These are phyloP conservation scores for Raphanus sativus DNA, from an alignment of 345 rosid species.

Conservation along the genomic window DNA sequence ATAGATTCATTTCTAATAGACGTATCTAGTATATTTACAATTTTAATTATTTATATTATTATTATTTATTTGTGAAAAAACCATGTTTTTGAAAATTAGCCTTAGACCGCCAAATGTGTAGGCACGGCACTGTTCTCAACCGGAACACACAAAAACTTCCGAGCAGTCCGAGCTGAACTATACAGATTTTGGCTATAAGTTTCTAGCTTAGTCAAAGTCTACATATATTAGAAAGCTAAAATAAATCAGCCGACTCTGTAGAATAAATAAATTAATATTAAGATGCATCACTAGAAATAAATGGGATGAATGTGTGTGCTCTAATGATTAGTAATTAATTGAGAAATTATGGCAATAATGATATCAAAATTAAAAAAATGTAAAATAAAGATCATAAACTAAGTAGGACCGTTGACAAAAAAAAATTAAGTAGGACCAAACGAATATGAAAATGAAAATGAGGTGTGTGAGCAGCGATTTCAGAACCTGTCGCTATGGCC, in stretches of 20 bases:
- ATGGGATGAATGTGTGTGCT: conserved; percentile 17
- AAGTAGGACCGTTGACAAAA: conserved; percentile 16
- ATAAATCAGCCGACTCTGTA: background rate
- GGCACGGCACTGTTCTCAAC: no score
- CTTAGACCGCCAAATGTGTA: no score
- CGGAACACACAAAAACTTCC: background rate
- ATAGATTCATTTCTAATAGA: no score
- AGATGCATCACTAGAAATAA: conserved; percentile 3
- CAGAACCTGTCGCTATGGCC: conserved; percentile 39
- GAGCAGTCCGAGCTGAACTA: background rate
- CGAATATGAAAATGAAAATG: conserved; percentile 19
- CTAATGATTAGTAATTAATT: conserved; percentile 29
- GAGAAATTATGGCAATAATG: conserved; percentile 8
- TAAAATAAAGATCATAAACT: conserved; percentile 11
- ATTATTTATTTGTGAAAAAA: no score
- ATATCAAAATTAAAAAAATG: conserved; percentile 26
- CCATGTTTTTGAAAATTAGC: no score
- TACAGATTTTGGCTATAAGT: background rate
- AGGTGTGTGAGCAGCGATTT: conserved; percentile 35
- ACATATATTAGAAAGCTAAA: background rate
- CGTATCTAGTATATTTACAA: no score
- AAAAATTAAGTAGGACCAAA: conserved; percentile 32
- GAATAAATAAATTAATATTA: conserved; percentile 2
- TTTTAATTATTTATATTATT: no score
- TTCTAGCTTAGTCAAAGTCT: background rate